A percentile compares a stretch with the other conserved stretches of the same genome.
These are phyloP conservation scores for Candida yuanshanica DNA, from an alignment of 805 yeast species.

Conservation along the genomic window DNA sequence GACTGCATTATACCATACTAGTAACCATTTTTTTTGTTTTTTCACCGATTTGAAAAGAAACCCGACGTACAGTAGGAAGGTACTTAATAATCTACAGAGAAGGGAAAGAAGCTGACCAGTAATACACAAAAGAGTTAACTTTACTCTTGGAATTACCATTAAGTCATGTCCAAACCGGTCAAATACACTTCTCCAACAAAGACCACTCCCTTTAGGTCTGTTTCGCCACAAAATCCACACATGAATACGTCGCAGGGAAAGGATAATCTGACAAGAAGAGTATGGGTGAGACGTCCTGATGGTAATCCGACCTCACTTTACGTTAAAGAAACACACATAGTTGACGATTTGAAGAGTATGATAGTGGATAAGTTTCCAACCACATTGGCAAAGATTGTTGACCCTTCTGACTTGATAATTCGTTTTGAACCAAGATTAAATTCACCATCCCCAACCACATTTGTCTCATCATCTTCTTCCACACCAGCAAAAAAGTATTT, in stretches of 20 bases:
- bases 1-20: too few relatives aligned
- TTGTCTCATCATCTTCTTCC: background rate
- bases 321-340: conserved; percentile 55
- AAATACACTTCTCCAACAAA: conserved; percentile 14
- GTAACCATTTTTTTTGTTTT: too few relatives aligned
- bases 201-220: conserved; percentile 2
- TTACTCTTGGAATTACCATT: background rate
- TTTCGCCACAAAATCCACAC: conserved; percentile 10
- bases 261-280: conserved; percentile 28
- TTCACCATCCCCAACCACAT: conserved; percentile 6
- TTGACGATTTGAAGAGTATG: conserved; percentile 75
- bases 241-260: conserved; percentile 13
- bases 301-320: conserved; percentile 66
- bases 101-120: too few relatives aligned
- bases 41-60: background rate
- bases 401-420: conserved; percentile 62
- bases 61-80: too few relatives aligned
- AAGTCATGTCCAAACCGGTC: conserved; percentile 1
- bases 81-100: background rate
- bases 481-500: background rate
- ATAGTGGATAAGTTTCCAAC: conserved; percentile 64
- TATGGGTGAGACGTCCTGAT: conserved; percentile 48
- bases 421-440: conserved; percentile 13
- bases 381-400: conserved; percentile 51
- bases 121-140: too few relatives aligned